Percentiles rank a stretch among this genome's conserved stretches.
phyloP scores from a whole-genome alignment of 495 filamentous ascomycete species.

The Penicillium coprophilum region DNA sequence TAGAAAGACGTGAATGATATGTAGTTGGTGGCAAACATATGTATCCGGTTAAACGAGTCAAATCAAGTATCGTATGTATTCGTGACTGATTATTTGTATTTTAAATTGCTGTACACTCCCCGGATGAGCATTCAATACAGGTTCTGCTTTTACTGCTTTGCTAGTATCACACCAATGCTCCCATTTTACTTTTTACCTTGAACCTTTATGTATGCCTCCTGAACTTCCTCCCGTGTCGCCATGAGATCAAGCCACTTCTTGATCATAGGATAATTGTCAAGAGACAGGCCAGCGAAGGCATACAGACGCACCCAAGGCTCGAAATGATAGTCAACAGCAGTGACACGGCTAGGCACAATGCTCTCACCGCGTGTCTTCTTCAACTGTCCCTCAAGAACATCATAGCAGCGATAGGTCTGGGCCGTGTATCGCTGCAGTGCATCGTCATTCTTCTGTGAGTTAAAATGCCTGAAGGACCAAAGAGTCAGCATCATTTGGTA shows the following conservation, averaged over 20 bases:
- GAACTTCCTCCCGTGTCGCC: constrained; percentile 29
- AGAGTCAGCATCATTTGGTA: background rate
- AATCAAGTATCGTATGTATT: too few species aligned
- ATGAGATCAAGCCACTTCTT: constrained; percentile 29
- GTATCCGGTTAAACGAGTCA: too few species aligned
- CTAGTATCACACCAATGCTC: background rate
- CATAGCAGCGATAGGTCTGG: constrained; percentile 42
- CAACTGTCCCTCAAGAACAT: constrained; percentile 44
- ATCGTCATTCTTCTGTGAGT: constrained; percentile 39
- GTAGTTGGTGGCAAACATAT: too few species aligned
- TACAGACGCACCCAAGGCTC: constrained; percentile 47
- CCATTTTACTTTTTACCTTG: constrained; percentile 1
- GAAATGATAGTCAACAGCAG: constrained; percentile 46
- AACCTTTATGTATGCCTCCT: constrained; percentile 30
- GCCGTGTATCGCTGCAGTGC: constrained; percentile 37
- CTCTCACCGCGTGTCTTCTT: constrained; percentile 38
- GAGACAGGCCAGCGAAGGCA: constrained; percentile 39
- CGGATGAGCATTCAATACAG: background rate
- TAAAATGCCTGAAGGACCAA: constrained; percentile 23
- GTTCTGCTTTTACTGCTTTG: background rate
- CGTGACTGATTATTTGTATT: too few species aligned
- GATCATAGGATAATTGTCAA: constrained; percentile 41
- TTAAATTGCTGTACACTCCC: background rate
- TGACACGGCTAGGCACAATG: constrained; percentile 36
- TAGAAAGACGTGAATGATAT: too few species aligned